These are phyloP conservation scores for Xylaria hypoxylon DNA, from an alignment of 2,329 filamentous ascomycete genomes.

Conservation along the genomic window DNA sequence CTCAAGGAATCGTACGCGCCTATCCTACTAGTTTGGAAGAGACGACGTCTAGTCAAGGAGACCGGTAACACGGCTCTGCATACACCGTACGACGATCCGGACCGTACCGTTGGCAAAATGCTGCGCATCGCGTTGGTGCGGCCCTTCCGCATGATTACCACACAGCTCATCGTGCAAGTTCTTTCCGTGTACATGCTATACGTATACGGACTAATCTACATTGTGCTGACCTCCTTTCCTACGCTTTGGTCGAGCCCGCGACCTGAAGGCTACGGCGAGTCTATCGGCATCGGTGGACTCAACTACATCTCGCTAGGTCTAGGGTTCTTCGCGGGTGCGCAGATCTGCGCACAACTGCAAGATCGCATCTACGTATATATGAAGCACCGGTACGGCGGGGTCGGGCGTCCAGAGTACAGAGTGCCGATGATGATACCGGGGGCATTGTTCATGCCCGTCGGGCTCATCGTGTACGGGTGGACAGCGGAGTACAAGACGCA, in stretches of 20 bases:
- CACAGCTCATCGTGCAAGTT: conserved; percentile 65
- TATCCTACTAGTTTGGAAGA: conserved; percentile 69
- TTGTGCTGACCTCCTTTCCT: conserved; percentile 62
- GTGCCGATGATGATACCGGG: conserved; percentile 58
- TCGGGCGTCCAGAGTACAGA: conserved; percentile 57
- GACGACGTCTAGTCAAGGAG: conserved; percentile 65
- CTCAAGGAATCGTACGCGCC: conserved; percentile 76
- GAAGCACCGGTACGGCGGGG: conserved; percentile 55
- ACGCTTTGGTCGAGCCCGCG: conserved; percentile 55
- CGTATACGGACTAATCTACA: conserved; percentile 64
- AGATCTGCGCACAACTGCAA: conserved; percentile 57
- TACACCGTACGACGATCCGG: conserved; percentile 65
- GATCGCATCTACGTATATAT: conserved; percentile 60
- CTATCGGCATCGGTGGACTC: conserved; percentile 51
- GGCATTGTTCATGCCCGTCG: conserved; percentile 56
- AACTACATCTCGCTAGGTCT: conserved; percentile 55
- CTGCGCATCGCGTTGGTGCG: conserved; percentile 58
- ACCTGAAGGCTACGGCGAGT: conserved; percentile 50
- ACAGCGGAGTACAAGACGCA: conserved; percentile 56
- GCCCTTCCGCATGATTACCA: conserved; percentile 63
- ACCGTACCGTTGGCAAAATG: conserved; percentile 49
- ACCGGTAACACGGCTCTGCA: conserved; percentile 64
- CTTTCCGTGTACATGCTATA: conserved; percentile 66
- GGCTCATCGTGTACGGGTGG: conserved; percentile 61
- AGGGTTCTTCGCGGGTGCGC: conserved; percentile 54